These are phyloP conservation scores for Chlamydomonas sp. DNA, from an alignment of 139 green algal genomes.

Conservation along the genomic window DNA sequence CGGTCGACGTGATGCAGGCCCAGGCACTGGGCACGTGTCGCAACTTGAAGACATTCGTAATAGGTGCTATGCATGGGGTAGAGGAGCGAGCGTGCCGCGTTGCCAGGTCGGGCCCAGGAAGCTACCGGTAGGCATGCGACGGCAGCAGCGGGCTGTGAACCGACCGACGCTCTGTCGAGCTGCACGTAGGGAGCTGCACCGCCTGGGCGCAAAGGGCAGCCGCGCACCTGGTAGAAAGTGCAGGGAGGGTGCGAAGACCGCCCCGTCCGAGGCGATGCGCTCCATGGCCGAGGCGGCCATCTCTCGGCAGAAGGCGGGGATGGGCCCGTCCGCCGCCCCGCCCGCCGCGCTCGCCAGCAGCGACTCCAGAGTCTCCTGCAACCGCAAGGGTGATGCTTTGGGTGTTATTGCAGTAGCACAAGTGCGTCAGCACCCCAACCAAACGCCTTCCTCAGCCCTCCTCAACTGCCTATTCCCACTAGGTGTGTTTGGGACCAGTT, in stretches of 20 bases:
- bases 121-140: not conserved
- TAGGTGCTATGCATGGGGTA: not conserved
- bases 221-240: conserved; percentile 45
- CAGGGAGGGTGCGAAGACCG: conserved; percentile 34
- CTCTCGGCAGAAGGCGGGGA: conserved; percentile 9
- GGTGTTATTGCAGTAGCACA: not conserved
- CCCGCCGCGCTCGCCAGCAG: not conserved
- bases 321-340: not conserved
- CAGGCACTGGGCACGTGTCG: not conserved
- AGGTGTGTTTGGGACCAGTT: too few relatives aligned
- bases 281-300: conserved; percentile 11
- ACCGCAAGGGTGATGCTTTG: not conserved
- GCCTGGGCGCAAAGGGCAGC: too few relatives aligned
- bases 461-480: too few relatives aligned
- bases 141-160: not conserved
- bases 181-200: too few relatives aligned
- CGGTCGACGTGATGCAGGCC: not conserved
- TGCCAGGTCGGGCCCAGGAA: not conserved
- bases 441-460: too few relatives aligned
- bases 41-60: not conserved
- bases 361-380: conserved; percentile 9
- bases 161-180: not conserved
- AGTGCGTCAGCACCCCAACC: not conserved
- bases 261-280: conserved; percentile 11
- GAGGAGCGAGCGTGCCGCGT: not conserved